phyloP scores from a whole-genome alignment of 306 rosid genomes.

The Elaeagnus macrophylla region DNA sequence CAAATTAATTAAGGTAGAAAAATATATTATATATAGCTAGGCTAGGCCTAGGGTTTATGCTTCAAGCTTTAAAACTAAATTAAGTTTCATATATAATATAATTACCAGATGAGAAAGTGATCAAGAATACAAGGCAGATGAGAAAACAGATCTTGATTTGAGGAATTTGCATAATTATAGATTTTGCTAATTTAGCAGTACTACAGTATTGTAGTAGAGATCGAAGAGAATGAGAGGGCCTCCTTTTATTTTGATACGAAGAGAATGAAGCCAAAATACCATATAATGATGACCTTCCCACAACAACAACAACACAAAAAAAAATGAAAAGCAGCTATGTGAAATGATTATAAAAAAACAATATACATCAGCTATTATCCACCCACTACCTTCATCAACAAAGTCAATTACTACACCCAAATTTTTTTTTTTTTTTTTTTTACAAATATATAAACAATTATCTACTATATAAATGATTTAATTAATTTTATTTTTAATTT shows the following conservation, averaged over 20 bases:
- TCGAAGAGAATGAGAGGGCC: constrained; percentile 12
- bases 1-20: background rate
- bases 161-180: constrained; percentile 22
- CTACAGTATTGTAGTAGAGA: background rate
- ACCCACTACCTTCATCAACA: constrained; percentile 12
- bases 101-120: constrained; percentile 21
- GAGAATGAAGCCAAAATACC: constrained; percentile 30
- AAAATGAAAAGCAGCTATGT: constrained; percentile 14
- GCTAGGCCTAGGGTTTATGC: too few relatives aligned
- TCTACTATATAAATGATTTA: too few relatives aligned
- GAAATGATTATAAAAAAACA: constrained; percentile 14
- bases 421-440: too few relatives aligned
- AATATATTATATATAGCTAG: too few relatives aligned
- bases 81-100: too few relatives aligned
- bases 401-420: constrained; percentile 33
- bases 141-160: constrained; percentile 23
- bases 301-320: too few relatives aligned
- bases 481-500: too few relatives aligned
- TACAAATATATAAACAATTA: too few relatives aligned
- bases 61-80: too few relatives aligned
- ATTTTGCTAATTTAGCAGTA: background rate
- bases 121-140: constrained; percentile 22
- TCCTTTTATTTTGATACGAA: constrained; percentile 21
- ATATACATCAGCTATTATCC: constrained; percentile 7
- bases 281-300: constrained; percentile 22